Evolutionary conservation across 1,284 basidiomycete species (phyloP), one percentile per base, ranked within the genome.

Genomic region (Pulveroboletus sp.): DNA sequence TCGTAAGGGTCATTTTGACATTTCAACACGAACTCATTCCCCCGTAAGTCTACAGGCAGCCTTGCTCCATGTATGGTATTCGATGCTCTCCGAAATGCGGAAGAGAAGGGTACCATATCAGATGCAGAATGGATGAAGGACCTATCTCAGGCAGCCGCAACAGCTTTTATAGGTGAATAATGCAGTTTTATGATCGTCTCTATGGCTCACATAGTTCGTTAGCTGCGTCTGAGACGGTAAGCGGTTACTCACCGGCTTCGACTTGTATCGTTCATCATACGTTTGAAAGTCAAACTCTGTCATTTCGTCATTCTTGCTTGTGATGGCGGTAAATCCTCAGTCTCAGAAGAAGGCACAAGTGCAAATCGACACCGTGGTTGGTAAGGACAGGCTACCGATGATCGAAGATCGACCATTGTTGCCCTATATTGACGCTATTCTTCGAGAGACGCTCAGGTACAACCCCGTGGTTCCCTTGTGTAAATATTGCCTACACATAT

Each of bases 151-250:
- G 58, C 65, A 14, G 60, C 66, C 17, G 66, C 63, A 18, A 69
- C 65, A 1, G 63, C 28, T 2, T 67, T 69, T 49, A 2, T 61
- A 44, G 66, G 67, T 66, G 14, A 49, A 24, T 50, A 2, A 5
- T 2, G 8, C 31, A 3, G 1, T 31, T 29, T 49, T 54, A 3
- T 18, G 11, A 24, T 24, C 1, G 0, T 43, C 1, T 43, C 26
- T 7, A 28, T 38, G 2, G 39, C 60, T 67, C 15, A 61, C n/a
- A 46, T n/a, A 0, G 2, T 24, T 35, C 25, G 12, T 12, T 31
- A 71, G 67, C 58, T 43, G 67, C 39, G 6, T 50, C 65, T 7
- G 70, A 67, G 12, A 65, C 66, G 24, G 66, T 70, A 33, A 25
- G 66, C 29, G 10, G 17, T 35, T 28, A 7, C 7, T 25, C 22